Percentiles rank a stretch among this genome's conserved stretches.
Conservation (phyloP, 352 stramenopile species). For the Globisporangium spiculum region DNA sequence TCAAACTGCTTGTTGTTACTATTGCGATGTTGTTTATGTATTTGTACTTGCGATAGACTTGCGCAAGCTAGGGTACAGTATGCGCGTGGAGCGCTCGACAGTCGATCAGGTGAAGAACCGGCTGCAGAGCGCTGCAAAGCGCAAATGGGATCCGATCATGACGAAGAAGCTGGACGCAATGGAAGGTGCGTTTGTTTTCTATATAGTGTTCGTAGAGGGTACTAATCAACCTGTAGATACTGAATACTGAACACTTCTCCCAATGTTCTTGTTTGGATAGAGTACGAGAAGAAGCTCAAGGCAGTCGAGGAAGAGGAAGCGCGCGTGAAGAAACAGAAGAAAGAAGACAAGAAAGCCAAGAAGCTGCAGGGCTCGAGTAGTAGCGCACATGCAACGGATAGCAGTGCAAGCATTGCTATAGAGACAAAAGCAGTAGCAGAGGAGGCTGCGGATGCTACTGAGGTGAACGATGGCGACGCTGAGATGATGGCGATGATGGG, state of each 20-base stretch:
- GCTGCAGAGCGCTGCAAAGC: conserved; percentile 75
- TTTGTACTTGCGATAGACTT: conserved; percentile 49
- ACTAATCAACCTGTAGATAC: background rate
- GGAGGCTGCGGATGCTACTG: background rate
- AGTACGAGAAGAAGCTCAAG: conserved; percentile 87
- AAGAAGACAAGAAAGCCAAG: conserved; percentile 71
- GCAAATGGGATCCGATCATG: conserved; percentile 81
- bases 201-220: background rate
- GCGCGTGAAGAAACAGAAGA: conserved; percentile 69
- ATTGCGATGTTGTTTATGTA: background rate
- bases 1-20: background rate
- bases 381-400: conserved; percentile 2
- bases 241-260: background rate
- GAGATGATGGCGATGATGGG: conserved; percentile 93
- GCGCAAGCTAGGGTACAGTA: conserved; percentile 88
- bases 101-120: conserved; percentile 87
- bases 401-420: conserved; percentile 12
- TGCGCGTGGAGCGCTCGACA: conserved; percentile 88
- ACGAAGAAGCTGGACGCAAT: conserved; percentile 80
- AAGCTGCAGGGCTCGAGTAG: conserved; percentile 26
- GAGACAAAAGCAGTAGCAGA: background rate
- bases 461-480: conserved; percentile 45
- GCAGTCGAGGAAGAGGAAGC: conserved; percentile 62
- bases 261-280: conserved; percentile 13
- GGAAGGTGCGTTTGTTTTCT: conserved; percentile 34